These are phyloP conservation scores for Metschnikowia bowlesiae DNA, from an alignment of 805 yeast species.

Conservation along the genomic window DNA sequence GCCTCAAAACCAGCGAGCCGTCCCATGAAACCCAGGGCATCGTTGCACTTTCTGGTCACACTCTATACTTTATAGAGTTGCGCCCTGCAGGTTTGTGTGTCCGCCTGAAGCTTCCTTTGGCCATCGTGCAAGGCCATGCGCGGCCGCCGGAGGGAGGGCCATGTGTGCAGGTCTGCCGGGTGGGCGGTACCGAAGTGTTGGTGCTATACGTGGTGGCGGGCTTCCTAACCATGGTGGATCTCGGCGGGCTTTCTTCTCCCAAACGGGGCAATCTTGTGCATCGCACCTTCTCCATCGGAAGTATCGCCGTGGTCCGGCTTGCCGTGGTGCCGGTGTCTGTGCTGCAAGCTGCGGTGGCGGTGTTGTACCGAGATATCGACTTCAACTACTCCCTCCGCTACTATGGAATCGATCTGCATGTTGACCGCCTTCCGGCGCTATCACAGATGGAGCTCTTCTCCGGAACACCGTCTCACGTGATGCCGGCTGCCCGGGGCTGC, in stretches of 20 bases:
- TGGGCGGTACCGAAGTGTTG: neutral
- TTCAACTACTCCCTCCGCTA: constrained; percentile 29
- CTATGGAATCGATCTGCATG: constrained; percentile 17
- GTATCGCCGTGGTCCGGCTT: constrained; percentile 11
- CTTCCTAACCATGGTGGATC: constrained; percentile 7
- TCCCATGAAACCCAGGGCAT: neutral
- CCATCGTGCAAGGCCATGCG: neutral
- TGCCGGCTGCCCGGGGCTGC: constrained; percentile 25
- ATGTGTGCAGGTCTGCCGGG: neutral
- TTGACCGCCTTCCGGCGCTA: constrained; percentile 7
- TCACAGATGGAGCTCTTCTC: constrained; percentile 28
- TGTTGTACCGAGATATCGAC: constrained; percentile 32
- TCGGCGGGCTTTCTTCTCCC: neutral
- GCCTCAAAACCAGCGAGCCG: neutral
- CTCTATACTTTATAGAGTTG: neutral
- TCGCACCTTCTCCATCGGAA: constrained; percentile 12
- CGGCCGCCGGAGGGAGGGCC: neutral
- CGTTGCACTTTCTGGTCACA: neutral
- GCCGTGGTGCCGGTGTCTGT: neutral
- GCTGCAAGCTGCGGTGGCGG: constrained; percentile 18
- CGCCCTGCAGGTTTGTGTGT: neutral
- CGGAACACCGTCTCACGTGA: constrained; percentile 25
- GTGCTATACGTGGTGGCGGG: constrained; percentile 8
- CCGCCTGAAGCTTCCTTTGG: neutral
- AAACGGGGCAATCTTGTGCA: neutral